Evolutionary conservation across 1,284 basidiomycete genomes (phyloP), one percentile per base, ranked within the genome.

Genomic region (Puccinia horiana): DNA sequence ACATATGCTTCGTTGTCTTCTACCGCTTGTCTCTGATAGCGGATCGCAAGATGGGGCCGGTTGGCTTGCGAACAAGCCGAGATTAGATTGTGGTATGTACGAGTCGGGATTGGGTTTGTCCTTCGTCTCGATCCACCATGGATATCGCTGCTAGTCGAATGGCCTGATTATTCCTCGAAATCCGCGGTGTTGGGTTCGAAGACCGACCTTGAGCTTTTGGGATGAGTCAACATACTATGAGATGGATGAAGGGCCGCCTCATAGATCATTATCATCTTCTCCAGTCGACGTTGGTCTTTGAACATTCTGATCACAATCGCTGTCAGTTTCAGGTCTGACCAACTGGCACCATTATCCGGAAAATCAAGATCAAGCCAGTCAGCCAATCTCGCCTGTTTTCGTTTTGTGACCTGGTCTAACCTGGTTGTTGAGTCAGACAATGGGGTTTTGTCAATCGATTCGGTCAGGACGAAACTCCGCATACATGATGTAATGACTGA

Each of bases 401-500:
- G 44, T 75, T 81, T 37, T 18, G 79, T 52, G 40, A 49, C 61
- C 18, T 40, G 32, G 37, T 54, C 72, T 2, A 81, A 47, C 49
- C 26, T n/a, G 18, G 16, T 81, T 29, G 72, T 29, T 44, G 65
- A 20, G 1, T 2, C 0, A 4, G 65, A n/a, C 11, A 67, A 35
- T 6, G 73, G 32, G 0, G 67, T 35, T 0, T 18, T 70, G 11
- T 9, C 69, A 32, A 81, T 74, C 49, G 70, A 52, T 9, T 74
- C 72, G 26, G 79, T 37, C 16, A 73, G 97, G 95, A 88, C 99
- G 97, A 90, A 98, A 99, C 87, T 96, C 93, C n/a, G 95, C 97
- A 82, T 83, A 97, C 95, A 98, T 99, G 88, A 99, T 95, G 88
- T 98, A 99, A 90, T 99, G 97, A 52, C 97, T 98, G 88, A 96